These are phyloP conservation scores for Peronosclerospora sorghi DNA, from an alignment of 352 stramenopile genomes.

Conservation along the genomic window DNA sequence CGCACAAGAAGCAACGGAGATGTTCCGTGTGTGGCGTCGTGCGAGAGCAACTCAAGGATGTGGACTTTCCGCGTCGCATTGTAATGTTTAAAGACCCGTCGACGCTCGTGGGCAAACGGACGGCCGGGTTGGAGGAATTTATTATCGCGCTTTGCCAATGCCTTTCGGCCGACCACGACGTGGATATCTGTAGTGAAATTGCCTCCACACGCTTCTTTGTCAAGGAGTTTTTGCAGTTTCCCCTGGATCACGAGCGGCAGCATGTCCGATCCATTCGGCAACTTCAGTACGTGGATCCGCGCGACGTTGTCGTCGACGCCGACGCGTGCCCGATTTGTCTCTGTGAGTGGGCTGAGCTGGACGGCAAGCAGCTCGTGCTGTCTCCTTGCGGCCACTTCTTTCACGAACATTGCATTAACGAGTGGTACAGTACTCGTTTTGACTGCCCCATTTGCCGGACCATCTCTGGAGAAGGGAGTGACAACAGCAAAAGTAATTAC, in stretches of 20 bases:
- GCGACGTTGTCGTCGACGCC: conserved; percentile 71
- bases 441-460: conserved; percentile 84
- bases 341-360: conserved; percentile 73
- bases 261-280: conserved; percentile 71
- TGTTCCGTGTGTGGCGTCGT: conserved; percentile 47
- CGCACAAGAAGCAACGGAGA: conserved; percentile 41
- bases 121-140: conserved; percentile 63
- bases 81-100: conserved; percentile 65
- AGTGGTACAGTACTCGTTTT: conserved; percentile 82
- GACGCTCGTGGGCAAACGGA: conserved; percentile 49
- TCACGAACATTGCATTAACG: conserved; percentile 83
- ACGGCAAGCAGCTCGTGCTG: conserved; percentile 73
- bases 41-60: conserved; percentile 50
- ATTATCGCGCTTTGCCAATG: conserved; percentile 67
- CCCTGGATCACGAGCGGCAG: conserved; percentile 68
- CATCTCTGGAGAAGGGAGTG: conserved; percentile 48
- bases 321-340: conserved; percentile 77
- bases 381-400: conserved; percentile 80
- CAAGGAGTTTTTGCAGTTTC: conserved; percentile 82
- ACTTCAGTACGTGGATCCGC: conserved; percentile 77
- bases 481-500: conserved; percentile 9
- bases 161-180: conserved; percentile 33
- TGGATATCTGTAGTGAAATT: conserved; percentile 58
- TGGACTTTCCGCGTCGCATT: conserved; percentile 61
- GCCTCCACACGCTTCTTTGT: conserved; percentile 48